A percentile compares a stretch with the other conserved stretches of the same genome.
phyloP scores from a whole-genome alignment of 768 basidiomycete genomes.

The Phylloporus sp. region DNA sequence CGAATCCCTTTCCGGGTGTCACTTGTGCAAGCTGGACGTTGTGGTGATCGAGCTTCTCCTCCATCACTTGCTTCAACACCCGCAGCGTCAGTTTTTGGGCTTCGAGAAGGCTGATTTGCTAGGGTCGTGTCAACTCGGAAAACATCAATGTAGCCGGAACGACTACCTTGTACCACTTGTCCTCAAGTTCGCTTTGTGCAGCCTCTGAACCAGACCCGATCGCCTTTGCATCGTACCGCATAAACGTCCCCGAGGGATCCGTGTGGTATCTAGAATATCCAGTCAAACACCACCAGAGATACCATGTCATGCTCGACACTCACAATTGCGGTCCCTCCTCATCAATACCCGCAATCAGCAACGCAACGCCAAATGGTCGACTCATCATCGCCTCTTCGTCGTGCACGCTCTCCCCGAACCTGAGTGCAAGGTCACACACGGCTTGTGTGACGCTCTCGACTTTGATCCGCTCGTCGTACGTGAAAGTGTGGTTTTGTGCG shows the following conservation, averaged over 20 bases:
- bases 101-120: conserved; percentile 90
- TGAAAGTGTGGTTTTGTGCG: conserved; percentile 91
- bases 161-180: conserved; percentile 90
- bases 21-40: conserved; percentile 98
- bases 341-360: conserved; percentile 96
- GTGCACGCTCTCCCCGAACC: conserved; percentile 98
- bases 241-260: conserved; percentile 96
- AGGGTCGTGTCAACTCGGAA: conserved; percentile 10
- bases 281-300: conserved; percentile 3
- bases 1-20: conserved; percentile 77
- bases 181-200: conserved; percentile 94
- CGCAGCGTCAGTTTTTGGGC: conserved; percentile 82
- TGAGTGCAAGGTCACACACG: conserved; percentile 92
- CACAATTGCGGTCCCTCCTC: conserved; percentile 95
- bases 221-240: conserved; percentile 95
- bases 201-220: conserved; percentile 98
- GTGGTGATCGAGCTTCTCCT: conserved; percentile 98
- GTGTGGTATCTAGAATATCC: conserved; percentile 74
- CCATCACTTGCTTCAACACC: conserved; percentile 99
- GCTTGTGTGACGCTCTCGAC: conserved; percentile 98
- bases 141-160: neutral
- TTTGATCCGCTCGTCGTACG: conserved; percentile 94
- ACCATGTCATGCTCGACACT: conserved; percentile 27
- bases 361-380: conserved; percentile 95
- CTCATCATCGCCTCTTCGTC: conserved; percentile 99